Conservation (phyloP, 2,329 filamentous ascomycete genomes). For the Aspergillus unguis region DNA sequence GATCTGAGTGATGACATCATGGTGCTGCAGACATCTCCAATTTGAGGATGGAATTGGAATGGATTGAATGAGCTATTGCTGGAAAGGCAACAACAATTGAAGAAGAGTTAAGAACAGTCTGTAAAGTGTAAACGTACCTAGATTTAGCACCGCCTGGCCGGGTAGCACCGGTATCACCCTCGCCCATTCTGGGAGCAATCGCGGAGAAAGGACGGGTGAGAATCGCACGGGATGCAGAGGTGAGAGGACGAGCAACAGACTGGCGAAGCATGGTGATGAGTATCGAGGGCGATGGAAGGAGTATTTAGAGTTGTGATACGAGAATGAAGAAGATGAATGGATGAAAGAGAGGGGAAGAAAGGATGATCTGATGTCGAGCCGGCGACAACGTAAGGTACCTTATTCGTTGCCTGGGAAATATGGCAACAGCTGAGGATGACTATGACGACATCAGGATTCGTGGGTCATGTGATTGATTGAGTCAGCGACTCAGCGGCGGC, state of each 20-base stretch:
- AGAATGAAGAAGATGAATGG: slow-evolving; percentile 4
- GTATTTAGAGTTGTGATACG: background rate
- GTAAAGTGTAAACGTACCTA: slow-evolving; percentile 33
- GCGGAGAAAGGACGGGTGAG: slow-evolving; percentile 60
- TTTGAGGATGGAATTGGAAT: background rate
- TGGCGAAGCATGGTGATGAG: slow-evolving; percentile 62
- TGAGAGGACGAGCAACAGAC: slow-evolving; percentile 55
- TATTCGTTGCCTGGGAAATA: slow-evolving; percentile 7
- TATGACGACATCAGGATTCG: background rate
- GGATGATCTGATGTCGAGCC: slow-evolving; percentile 1
- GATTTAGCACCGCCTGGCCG: slow-evolving; percentile 34
- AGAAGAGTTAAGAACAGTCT: background rate
- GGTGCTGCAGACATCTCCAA: background rate
- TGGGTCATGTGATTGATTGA: slow-evolving; percentile 2
- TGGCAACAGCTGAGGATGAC: background rate
- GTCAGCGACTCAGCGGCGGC: background rate
- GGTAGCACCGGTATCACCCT: slow-evolving; percentile 64
- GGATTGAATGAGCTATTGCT: background rate
- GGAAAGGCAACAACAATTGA: background rate
- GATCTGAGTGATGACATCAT: slow-evolving; percentile 18
- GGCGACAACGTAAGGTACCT: slow-evolving; percentile 1
- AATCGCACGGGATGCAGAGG: slow-evolving; percentile 52
- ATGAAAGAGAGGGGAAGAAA: slow-evolving; percentile 5
- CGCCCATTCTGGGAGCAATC: slow-evolving; percentile 61
- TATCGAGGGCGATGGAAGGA: slow-evolving; percentile 23